These are phyloP conservation scores for Thuja plicata DNA, from an alignment of 83 land plant species.

Conservation along the genomic window DNA sequence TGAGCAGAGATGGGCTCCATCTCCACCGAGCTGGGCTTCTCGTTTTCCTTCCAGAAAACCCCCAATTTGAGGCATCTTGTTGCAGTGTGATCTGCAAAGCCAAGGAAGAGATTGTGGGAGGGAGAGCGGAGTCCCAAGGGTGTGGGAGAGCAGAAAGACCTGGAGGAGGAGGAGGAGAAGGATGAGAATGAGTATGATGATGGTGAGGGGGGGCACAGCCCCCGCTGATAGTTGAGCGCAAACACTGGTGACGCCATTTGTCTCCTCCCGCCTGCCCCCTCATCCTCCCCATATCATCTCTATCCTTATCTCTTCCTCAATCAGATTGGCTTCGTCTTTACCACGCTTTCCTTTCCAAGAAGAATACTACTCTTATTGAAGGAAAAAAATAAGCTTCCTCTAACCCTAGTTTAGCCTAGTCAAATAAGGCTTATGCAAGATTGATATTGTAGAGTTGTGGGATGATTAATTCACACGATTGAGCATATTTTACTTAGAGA, in stretches of 20 bases:
- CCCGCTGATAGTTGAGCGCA: background rate
- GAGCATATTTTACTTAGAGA: too few species aligned
- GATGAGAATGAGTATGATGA: background rate
- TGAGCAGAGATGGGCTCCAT: conserved; percentile 41
- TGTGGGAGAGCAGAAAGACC: background rate
- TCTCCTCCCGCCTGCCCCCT: background rate
- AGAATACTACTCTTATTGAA: too few species aligned
- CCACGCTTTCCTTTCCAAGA: background rate
- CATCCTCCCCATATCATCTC: background rate
- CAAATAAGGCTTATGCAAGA: too few species aligned
- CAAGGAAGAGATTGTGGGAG: background rate
- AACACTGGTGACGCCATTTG: background rate
- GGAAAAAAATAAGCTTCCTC: too few species aligned
- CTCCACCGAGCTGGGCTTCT: conserved; percentile 32
- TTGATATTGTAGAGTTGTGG: too few species aligned
- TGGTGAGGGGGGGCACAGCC: background rate
- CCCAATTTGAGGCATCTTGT: background rate
- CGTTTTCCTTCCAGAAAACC: conserved; percentile 19
- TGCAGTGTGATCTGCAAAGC: background rate
- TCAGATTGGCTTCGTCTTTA: background rate
- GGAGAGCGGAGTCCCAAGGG: background rate
- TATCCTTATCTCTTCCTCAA: background rate
- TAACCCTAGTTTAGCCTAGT: too few species aligned
- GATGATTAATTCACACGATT: too few species aligned
- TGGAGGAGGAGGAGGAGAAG: background rate